A percentile compares a stretch with the other conserved stretches of the same genome.
Evolutionary conservation across 208 protist genomes (phyloP).

Genomic region (Trypanosomatidae sp.): DNA sequence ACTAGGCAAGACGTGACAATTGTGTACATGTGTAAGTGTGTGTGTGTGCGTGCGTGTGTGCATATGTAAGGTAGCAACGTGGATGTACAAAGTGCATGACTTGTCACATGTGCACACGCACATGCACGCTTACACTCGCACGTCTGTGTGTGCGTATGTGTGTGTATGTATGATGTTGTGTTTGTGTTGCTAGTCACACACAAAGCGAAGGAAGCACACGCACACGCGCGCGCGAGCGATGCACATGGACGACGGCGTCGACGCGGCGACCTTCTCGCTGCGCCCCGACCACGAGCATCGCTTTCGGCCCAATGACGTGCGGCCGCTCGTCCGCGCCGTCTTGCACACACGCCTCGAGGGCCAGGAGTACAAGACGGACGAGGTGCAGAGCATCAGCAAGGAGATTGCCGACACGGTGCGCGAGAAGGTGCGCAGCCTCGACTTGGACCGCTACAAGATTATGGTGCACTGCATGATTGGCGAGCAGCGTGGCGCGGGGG

Average conservation of each 20-base stretch:
- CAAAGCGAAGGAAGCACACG: not conserved
- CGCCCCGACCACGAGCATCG: slow-evolving; percentile 77
- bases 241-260: slow-evolving; percentile 43
- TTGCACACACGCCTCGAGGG: slow-evolving; percentile 68
- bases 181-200: not conserved
- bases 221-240: not conserved
- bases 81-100: not conserved
- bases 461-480: slow-evolving; percentile 91
- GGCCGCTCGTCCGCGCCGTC: slow-evolving; percentile 59
- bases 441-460: slow-evolving; percentile 90
- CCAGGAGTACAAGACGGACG: slow-evolving; percentile 84
- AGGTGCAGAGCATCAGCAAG: slow-evolving; percentile 85
- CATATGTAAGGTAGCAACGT: not conserved
- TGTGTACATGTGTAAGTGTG: not conserved
- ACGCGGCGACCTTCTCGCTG: slow-evolving; percentile 76
- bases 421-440: slow-evolving; percentile 62
- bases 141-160: not conserved
- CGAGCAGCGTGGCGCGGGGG: slow-evolving; percentile 84
- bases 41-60: not conserved
- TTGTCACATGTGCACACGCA: not conserved
- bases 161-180: not conserved
- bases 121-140: not conserved
- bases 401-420: slow-evolving; percentile 87
- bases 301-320: slow-evolving; percentile 76
- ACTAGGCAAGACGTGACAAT: not conserved